These are phyloP conservation scores for Moricandia arvensis DNA, from an alignment of 345 rosid species.

Conservation along the genomic window DNA sequence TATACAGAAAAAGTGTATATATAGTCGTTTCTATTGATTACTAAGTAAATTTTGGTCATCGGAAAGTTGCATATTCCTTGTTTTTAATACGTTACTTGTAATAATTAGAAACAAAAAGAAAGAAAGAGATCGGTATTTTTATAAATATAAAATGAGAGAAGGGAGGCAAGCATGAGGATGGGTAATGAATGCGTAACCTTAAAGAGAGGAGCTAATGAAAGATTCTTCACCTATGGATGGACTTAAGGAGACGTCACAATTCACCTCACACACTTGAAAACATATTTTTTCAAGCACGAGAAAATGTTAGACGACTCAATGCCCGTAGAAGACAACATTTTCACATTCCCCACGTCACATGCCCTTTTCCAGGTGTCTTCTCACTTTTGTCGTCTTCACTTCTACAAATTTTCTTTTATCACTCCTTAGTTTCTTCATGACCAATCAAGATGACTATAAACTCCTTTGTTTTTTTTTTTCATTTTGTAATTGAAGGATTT, in stretches of 20 bases:
- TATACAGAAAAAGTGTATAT: too few species aligned
- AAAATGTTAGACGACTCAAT: constrained; percentile 19
- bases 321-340: constrained; percentile 17
- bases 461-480: neutral
- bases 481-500: neutral
- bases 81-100: constrained; percentile 1
- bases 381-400: constrained; percentile 28
- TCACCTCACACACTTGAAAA: constrained; percentile 23
- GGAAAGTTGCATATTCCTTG: neutral
- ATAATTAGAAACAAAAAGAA: neutral
- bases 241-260: constrained; percentile 36
- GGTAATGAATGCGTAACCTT: constrained; percentile 41
- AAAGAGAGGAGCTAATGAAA: constrained; percentile 39
- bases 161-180: constrained; percentile 26
- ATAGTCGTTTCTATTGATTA: too few species aligned
- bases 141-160: neutral
- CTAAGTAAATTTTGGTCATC: neutral
- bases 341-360: constrained; percentile 36
- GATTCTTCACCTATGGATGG: constrained; percentile 34
- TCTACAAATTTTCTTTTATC: neutral
- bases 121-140: neutral
- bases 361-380: constrained; percentile 41
- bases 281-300: constrained; percentile 33
- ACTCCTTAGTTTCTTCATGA: neutral
- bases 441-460: neutral